Percentiles rank a stretch among this genome's conserved stretches.
Evolutionary conservation across 306 rosid genomes (phyloP).

Genomic region (Sicyos baderoa): DNA sequence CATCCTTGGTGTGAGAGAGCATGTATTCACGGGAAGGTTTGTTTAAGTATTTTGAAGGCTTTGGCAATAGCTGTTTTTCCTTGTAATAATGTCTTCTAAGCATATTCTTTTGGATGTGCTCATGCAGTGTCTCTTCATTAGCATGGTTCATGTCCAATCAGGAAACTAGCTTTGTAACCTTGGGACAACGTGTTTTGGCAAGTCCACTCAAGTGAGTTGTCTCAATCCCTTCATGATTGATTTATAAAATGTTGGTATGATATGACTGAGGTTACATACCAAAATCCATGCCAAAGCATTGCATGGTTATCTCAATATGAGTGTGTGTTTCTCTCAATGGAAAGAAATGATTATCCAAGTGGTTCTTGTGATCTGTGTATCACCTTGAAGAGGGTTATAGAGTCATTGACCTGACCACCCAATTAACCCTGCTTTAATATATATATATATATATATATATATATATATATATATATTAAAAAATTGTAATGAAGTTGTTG

Average conservation of each 20-base stretch:
- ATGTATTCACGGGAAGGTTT: conserved; percentile 97
- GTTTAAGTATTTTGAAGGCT: conserved; percentile 24
- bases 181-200: conserved; percentile 90
- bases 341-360: conserved; percentile 2
- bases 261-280: not conserved
- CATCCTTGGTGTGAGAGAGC: conserved; percentile 92
- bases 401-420: not conserved
- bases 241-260: not conserved
- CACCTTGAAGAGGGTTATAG: not conserved
- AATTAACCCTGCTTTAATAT: not conserved
- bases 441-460: too few relatives aligned
- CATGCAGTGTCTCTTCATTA: conserved; percentile 92
- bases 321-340: not conserved
- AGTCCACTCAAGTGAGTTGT: conserved; percentile 80
- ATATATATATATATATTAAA: not conserved
- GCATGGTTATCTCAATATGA: not conserved
- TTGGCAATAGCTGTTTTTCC: conserved; percentile 15
- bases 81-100: conserved; percentile 21
- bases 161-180: conserved; percentile 97
- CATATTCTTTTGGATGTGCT: conserved; percentile 19
- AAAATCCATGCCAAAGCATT: not conserved
- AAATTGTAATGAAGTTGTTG: not conserved
- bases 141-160: conserved; percentile 99
- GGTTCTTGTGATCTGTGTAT: not conserved
- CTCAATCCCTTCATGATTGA: conserved; percentile 10